These are phyloP conservation scores for Trichoderma orchidacearum DNA, from an alignment of 495 filamentous ascomycete species.

Conservation along the genomic window DNA sequence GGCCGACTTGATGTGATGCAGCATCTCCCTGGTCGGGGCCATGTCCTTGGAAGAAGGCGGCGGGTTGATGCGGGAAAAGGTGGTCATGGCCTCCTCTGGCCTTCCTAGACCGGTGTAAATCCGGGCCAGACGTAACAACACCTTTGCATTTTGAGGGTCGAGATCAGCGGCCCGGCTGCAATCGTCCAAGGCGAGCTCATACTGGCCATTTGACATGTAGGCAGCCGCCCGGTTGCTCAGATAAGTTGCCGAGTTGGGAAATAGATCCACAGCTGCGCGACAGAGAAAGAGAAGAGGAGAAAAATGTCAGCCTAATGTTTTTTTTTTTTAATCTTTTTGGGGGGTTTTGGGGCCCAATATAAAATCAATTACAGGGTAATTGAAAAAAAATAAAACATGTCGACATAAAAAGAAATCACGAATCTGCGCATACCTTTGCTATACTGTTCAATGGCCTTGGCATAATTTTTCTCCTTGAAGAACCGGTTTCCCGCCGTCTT, in stretches of 20 bases:
- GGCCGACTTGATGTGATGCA: constrained; percentile 65
- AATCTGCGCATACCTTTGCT: constrained; percentile 57
- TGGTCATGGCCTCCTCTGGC: constrained; percentile 75
- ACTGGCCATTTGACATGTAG: constrained; percentile 72
- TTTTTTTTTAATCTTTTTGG: background rate
- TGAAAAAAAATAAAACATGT: background rate
- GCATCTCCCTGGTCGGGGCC: constrained; percentile 67
- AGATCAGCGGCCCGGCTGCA: constrained; percentile 65
- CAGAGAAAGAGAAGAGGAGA: constrained; percentile 7
- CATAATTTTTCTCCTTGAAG: constrained; percentile 84
- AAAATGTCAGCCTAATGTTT: background rate
- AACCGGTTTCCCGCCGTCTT: constrained; percentile 91
- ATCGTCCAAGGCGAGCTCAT: constrained; percentile 68
- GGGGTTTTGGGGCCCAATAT: no score
- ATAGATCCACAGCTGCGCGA: constrained; percentile 60
- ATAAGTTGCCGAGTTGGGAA: constrained; percentile 72
- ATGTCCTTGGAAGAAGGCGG: constrained; percentile 72
- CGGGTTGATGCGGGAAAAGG: constrained; percentile 57
- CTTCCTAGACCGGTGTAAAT: constrained; percentile 77
- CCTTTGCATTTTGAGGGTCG: constrained; percentile 72
- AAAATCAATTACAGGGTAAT: background rate
- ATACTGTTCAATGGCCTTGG: constrained; percentile 78
- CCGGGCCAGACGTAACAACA: constrained; percentile 73
- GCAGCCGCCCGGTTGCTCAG: constrained; percentile 92
- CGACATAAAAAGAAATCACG: background rate